Percentiles rank a stretch among this genome's conserved stretches.
These are phyloP conservation scores for Fusarium veterinarium DNA, from an alignment of 2,329 filamentous ascomycete species.

Conservation along the genomic window DNA sequence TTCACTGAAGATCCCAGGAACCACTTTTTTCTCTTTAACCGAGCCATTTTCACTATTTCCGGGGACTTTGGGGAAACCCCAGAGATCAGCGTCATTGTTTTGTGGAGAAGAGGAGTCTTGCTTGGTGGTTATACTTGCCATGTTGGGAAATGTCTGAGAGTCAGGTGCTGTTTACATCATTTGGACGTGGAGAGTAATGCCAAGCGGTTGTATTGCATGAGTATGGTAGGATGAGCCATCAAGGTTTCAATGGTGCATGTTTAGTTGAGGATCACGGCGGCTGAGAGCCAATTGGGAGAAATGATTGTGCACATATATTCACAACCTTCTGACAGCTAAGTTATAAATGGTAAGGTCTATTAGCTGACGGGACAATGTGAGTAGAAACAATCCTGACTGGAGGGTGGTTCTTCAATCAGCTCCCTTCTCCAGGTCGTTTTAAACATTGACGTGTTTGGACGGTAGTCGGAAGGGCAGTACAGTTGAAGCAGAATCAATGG, in stretches of 20 bases:
- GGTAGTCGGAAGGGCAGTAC: neutral
- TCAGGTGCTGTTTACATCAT: neutral
- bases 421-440: no score
- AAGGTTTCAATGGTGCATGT: neutral
- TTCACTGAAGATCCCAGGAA: neutral
- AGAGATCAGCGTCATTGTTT: slow-evolving; percentile 1
- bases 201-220: neutral
- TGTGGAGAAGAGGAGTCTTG: neutral
- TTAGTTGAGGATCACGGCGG: rapidly evolving
- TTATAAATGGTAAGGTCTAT: no score
- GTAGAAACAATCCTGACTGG: no score
- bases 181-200: neutral
- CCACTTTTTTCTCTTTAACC: neutral
- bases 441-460: no score
- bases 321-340: no score
- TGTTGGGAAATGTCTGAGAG: neutral
- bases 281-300: no score
- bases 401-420: no score
- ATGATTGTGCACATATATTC: no score
- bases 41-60: neutral
- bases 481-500: neutral
- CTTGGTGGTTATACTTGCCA: neutral
- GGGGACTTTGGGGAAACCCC: neutral
- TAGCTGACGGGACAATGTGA: no score
- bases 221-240: neutral